Evolutionary conservation across 2,329 filamentous ascomycete genomes (phyloP).

Genomic region (Clarireedia paspali): DNA sequence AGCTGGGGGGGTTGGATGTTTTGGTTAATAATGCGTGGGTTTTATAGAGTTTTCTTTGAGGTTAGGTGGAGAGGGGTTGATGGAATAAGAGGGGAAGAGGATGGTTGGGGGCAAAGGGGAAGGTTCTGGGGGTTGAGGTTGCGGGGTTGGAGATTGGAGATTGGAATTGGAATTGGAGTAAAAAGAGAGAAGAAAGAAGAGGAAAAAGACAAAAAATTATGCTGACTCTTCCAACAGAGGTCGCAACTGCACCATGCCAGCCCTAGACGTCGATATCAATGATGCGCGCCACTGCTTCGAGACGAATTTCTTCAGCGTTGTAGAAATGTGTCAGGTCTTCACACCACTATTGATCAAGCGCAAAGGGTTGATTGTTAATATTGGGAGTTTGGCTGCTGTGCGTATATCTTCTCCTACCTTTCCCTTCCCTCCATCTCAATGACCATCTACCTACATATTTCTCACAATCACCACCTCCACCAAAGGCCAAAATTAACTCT

Average conservation of each 20-base stretch:
- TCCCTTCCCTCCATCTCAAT: neutral
- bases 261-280: slow-evolving; percentile 28
- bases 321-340: slow-evolving; percentile 37
- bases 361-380: slow-evolving; percentile 22
- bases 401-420: neutral
- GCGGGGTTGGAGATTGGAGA: too few species aligned
- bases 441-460: neutral
- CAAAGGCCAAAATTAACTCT: neutral
- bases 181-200: too few species aligned
- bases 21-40: slow-evolving; percentile 78
- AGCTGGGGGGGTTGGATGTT: slow-evolving; percentile 63
- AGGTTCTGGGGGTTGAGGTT: slow-evolving; percentile 8
- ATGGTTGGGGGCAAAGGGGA: neutral
- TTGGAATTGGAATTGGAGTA: too few species aligned
- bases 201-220: too few species aligned
- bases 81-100: neutral
- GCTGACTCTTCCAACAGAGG: slow-evolving; percentile 11
- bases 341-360: slow-evolving; percentile 28
- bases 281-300: slow-evolving; percentile 30
- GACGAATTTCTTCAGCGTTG: slow-evolving; percentile 35
- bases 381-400: slow-evolving; percentile 31
- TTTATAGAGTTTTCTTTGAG: neutral
- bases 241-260: slow-evolving; percentile 19
- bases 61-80: neutral
- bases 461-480: neutral